Evolutionary conservation across 129 eudicot species (phyloP).

Genomic region (Flaveria brownii): DNA sequence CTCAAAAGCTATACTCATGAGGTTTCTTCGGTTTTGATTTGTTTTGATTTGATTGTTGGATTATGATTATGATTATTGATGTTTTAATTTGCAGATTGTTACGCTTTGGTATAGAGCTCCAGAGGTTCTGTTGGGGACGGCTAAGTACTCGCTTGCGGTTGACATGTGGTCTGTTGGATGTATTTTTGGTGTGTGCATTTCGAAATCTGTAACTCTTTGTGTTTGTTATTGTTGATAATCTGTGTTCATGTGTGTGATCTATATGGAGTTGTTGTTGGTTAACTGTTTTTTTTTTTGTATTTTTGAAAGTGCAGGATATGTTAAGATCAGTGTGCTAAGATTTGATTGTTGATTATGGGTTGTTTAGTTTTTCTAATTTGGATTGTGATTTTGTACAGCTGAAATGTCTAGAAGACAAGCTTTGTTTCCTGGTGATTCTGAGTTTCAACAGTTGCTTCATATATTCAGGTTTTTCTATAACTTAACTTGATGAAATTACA

Average conservation of each 20-base stretch:
- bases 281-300: too few relatives aligned
- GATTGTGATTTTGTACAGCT: conserved; percentile 46
- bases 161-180: conserved; percentile 99
- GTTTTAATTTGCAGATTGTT: conserved; percentile 57
- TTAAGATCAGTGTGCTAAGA: not conserved
- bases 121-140: conserved; percentile 74
- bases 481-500: conserved; percentile 2
- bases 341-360: not conserved
- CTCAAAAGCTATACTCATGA: conserved; percentile 94
- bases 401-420: conserved; percentile 97
- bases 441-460: conserved; percentile 90
- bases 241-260: not conserved
- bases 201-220: not conserved
- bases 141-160: conserved; percentile 78
- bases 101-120: conserved; percentile 98
- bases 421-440: conserved; percentile 96
- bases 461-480: conserved; percentile 65
- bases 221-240: not conserved
- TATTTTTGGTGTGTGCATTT: conserved; percentile 53
- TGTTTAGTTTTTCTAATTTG: not conserved
- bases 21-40: not conserved
- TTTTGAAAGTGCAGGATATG: not conserved
- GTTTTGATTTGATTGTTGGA: too few relatives aligned
- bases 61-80: not conserved
- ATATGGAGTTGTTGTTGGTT: not conserved